Evolutionary conservation across 2,329 filamentous ascomycete genomes (phyloP).

Genomic region (Ceratocystis ficicola): DNA sequence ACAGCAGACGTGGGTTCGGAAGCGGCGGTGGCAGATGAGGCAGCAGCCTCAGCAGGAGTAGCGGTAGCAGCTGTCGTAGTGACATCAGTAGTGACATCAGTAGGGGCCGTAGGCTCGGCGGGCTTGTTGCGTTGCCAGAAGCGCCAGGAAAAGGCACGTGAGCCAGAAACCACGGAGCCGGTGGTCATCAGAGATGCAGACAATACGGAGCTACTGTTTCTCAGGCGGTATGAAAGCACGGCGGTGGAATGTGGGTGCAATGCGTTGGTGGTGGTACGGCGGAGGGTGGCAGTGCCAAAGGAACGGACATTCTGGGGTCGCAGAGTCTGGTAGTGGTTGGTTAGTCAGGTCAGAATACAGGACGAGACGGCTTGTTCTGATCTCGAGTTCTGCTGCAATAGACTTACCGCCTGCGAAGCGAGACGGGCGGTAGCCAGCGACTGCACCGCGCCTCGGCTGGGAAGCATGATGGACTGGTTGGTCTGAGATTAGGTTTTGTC

Average conservation of each 20-base stretch:
- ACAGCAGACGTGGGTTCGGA: constrained; percentile 22
- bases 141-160: constrained; percentile 21
- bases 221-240: constrained; percentile 6
- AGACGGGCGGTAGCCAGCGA: constrained; percentile 31
- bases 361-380: not conserved
- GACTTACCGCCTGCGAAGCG: constrained; percentile 28
- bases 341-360: not conserved
- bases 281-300: constrained; percentile 17
- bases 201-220: constrained; percentile 6
- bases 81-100: constrained; percentile 23
- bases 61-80: constrained; percentile 23
- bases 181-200: constrained; percentile 13
- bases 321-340: constrained; percentile 10
- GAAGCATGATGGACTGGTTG: constrained; percentile 32
- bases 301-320: constrained; percentile 10
- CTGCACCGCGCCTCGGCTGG: constrained; percentile 35
- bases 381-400: not conserved
- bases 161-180: constrained; percentile 21
- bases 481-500: not conserved
- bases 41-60: constrained; percentile 18
- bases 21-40: constrained; percentile 18
- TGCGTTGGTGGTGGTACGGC: constrained; percentile 8
- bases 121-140: constrained; percentile 21
- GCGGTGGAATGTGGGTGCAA: constrained; percentile 17
- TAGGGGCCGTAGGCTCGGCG: constrained; percentile 11